Evolutionary conservation across 805 yeast genomes (phyloP).

Genomic region (Aciculoconidium aculeatum): DNA sequence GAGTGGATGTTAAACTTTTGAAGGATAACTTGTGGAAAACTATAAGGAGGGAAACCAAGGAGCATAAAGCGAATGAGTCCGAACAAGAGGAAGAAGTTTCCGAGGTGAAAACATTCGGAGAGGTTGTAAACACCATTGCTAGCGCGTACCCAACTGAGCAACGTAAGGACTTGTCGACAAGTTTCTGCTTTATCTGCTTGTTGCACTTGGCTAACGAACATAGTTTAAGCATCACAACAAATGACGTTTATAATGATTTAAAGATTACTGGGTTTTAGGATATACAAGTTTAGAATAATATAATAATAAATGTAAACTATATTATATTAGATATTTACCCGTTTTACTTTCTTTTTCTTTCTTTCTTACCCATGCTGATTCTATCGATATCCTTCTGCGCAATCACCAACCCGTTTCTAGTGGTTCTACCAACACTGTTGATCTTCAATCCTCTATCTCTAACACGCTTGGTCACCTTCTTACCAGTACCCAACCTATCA

Average conservation of each 20-base stretch:
- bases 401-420: conserved; percentile 72
- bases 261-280: conserved; percentile 14
- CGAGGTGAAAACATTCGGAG: conserved; percentile 34
- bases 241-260: conserved; percentile 36
- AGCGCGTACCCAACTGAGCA: conserved; percentile 51
- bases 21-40: conserved; percentile 75
- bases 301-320: not conserved
- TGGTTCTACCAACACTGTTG: conserved; percentile 66
- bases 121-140: conserved; percentile 44
- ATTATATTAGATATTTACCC: not conserved
- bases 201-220: conserved; percentile 85
- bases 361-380: conserved; percentile 16
- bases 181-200: conserved; percentile 79
- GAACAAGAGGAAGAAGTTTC: conserved; percentile 17
- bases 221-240: conserved; percentile 54
- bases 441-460: conserved; percentile 80
- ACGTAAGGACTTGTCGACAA: conserved; percentile 67
- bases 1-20: conserved; percentile 66
- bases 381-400: conserved; percentile 61
- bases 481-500: conserved; percentile 46
- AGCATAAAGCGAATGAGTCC: not conserved
- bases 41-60: conserved; percentile 20
- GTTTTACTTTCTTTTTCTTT: not conserved
- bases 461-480: conserved; percentile 29
- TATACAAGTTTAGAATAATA: not conserved